Base-by-base conservation (phyloP, 2,329 filamentous ascomycete genomes). In the Nemania sp. region DNA sequence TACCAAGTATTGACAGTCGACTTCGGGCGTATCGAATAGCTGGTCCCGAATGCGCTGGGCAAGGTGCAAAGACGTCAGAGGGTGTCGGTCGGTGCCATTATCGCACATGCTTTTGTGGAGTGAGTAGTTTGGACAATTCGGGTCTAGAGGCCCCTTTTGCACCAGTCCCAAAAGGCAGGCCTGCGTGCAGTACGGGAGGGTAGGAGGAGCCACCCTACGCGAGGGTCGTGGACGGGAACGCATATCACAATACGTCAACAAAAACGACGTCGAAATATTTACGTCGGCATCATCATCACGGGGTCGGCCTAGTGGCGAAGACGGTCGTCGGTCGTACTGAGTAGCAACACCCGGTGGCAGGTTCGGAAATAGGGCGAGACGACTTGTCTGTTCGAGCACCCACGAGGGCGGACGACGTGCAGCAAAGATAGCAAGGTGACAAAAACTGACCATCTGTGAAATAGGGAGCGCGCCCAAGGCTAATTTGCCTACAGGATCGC, bases 231-330 rank as follows among this genome's bases (percentile, higher is more conserved):
- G 43, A 22, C 43, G 43, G n/a, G n/a, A 47, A 24, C n/a, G n/a
- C 20, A 47, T 47, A 47, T 47, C 20, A 47, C 43, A 47, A 24
- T 24, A 47, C 43, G 43, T 47, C 20, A 20, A 24, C 43, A 47
- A 47, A 47, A 47, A 47, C 43, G 43, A 47, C 20, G 43, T 47
- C 43, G 43, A 47, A 47, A 47, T 47, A 47, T 47, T 47, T 47
- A 47, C 43, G 43, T 47, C 43, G n/a, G n/a, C 43, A 24, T 47
- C 43, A 47, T 41, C 35, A 41, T 41, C 35, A 41, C 43, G 43
- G 24, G 43, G 43, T 24, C 38, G 38, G 3, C 38, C 18, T 13
- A 43, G 10, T 43, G 6, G 10, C 38, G 38, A 32, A 32, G 29
- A 32, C 29, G 29, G 29, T 32, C 29, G 4, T 32, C 29, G 29